phyloP scores from a whole-genome alignment of 805 yeast species.

The Teunomyces pallodes region DNA sequence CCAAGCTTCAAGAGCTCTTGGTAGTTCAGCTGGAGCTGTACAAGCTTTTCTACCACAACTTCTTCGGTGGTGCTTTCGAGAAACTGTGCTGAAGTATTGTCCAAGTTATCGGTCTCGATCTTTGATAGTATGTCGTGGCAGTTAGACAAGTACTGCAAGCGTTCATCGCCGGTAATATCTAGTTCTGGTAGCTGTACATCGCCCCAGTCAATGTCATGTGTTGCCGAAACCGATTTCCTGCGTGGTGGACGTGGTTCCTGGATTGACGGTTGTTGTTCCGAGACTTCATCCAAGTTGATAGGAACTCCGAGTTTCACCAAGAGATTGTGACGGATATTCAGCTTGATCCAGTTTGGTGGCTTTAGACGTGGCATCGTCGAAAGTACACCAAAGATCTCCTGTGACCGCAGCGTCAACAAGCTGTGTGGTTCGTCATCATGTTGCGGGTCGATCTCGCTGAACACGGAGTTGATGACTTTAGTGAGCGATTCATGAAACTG shows the following conservation, averaged over 20 bases:
- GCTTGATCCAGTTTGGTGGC: slow-evolving; percentile 68
- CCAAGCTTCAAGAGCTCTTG: slow-evolving; percentile 24
- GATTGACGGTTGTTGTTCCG: slow-evolving; percentile 2
- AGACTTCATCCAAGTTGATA: slow-evolving; percentile 59
- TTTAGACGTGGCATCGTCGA: slow-evolving; percentile 47
- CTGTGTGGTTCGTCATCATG: slow-evolving; percentile 9
- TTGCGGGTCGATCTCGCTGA: slow-evolving; percentile 11
- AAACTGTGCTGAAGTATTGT: slow-evolving; percentile 26
- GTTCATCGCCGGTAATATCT: slow-evolving; percentile 27
- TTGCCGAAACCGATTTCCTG: slow-evolving; percentile 3
- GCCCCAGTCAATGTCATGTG: slow-evolving; percentile 31
- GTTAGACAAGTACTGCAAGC: slow-evolving; percentile 20
- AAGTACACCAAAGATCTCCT: slow-evolving; percentile 45
- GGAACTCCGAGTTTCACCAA: slow-evolving; percentile 70
- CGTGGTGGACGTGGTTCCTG: slow-evolving; percentile 1
- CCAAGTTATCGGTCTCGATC: slow-evolving; percentile 35
- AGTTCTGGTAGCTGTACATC: slow-evolving; percentile 37
- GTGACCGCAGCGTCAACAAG: slow-evolving; percentile 33
- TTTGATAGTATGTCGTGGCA: slow-evolving; percentile 26
- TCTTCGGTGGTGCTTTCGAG: slow-evolving; percentile 20
- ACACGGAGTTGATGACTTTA: slow-evolving; percentile 11
- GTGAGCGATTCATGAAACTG: background rate
- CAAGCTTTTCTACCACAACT: slow-evolving; percentile 26
- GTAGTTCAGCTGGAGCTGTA: slow-evolving; percentile 28
- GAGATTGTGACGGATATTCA: slow-evolving; percentile 61